phyloP scores from a whole-genome alignment of 768 basidiomycete genomes.

The Leucocoprinus leucothites region DNA sequence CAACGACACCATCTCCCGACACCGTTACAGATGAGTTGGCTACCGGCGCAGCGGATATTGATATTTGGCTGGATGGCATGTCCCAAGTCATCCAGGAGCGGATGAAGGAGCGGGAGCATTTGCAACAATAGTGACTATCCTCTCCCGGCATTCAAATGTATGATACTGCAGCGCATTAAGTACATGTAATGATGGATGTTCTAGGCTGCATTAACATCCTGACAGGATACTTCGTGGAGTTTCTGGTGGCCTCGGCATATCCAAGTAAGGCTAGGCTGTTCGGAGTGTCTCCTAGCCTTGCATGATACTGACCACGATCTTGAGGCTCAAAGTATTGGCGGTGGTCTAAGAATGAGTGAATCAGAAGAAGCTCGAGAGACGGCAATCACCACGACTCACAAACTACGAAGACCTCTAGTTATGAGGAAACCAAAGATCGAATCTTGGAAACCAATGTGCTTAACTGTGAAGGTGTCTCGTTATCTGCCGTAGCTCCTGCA shows the following conservation, averaged over 20 bases:
- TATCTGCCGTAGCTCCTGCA: not conserved
- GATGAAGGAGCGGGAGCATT: constrained; percentile 41
- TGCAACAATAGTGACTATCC: constrained; percentile 2
- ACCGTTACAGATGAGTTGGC: not conserved
- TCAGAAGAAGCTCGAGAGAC: no score
- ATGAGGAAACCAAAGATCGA: not conserved
- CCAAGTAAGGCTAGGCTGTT: no score
- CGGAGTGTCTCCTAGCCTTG: no score
- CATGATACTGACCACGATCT: not conserved
- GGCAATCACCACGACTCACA: not conserved
- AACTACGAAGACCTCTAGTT: not conserved
- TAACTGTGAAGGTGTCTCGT: not conserved
- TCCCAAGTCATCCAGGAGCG: constrained; percentile 67
- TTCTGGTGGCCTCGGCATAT: no score
- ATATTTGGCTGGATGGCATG: constrained; percentile 85
- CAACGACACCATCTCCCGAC: constrained; percentile 11
- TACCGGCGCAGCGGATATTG: constrained; percentile 40
- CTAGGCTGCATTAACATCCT: not conserved
- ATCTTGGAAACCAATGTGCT: not conserved
- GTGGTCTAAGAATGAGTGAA: no score
- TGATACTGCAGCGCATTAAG: not conserved
- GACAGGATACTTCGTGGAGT: no score
- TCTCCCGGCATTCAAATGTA: not conserved
- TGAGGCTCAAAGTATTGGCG: not conserved
- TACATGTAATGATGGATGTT: not conserved